Evolutionary conservation across 2,329 filamentous ascomycete genomes (phyloP).

Genomic region (Pseudocercospora cruenta): DNA sequence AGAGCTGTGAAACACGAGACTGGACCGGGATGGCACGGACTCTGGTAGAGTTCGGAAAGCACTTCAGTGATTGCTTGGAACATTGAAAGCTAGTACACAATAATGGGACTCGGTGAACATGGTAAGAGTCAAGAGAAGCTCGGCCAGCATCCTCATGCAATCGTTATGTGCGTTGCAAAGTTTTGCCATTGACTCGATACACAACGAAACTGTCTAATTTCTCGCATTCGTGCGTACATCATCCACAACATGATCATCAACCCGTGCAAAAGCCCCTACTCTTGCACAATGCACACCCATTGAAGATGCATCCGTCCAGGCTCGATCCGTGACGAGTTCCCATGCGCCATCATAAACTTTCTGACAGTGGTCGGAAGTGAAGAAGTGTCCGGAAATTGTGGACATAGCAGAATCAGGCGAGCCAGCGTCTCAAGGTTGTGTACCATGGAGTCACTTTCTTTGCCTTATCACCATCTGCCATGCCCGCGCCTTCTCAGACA

Average conservation of each 20-base stretch:
- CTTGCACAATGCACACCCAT: neutral
- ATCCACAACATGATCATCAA: neutral
- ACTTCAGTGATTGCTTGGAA: no score
- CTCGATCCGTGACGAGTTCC: neutral
- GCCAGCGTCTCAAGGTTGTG: conserved; percentile 27
- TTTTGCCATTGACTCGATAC: neutral
- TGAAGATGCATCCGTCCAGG: neutral
- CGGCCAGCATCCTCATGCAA: neutral
- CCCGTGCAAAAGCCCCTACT: neutral
- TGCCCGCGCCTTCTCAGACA: conserved; percentile 29
- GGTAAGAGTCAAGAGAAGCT: neutral
- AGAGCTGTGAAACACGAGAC: neutral
- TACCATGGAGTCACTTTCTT: conserved; percentile 24
- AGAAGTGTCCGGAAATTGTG: neutral
- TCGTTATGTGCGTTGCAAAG: neutral
- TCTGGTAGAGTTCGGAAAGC: no score
- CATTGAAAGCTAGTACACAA: no score
- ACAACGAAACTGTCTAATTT: conserved; percentile 4
- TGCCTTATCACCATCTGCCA: conserved; percentile 18
- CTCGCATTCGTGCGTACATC: neutral
- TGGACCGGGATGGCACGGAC: neutral
- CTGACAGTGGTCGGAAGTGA: neutral
- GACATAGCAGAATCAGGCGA: conserved; percentile 16
- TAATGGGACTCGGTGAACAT: neutral
- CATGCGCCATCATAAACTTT: neutral